Evolutionary conservation across 2,329 filamentous ascomycete species (phyloP), one percentile per base, ranked within the genome.

Genomic region (Fusarium albidum): DNA sequence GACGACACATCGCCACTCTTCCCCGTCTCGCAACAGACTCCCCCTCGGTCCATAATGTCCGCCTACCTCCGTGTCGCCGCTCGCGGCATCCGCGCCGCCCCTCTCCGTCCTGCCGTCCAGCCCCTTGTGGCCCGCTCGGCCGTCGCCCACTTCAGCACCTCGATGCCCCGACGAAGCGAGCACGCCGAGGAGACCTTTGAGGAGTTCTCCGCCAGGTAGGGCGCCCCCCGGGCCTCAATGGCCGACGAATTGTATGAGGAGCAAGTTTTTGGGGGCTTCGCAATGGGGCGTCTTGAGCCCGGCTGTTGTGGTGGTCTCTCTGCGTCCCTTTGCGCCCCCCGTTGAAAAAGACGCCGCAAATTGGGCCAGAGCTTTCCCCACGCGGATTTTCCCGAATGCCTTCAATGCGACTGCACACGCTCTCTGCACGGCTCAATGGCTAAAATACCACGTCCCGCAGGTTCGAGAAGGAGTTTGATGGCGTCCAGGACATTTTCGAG

Each of bases 381-480:
- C 63, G 62, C 65, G 65, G 63, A 63, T 64, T 63, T 52, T 47
- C 57, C 65, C 60, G 59, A 67, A 60, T 62, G 62, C 29, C 61
- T 58, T 65, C 65, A 64, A 64, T 64, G 60, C 56, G 44, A 50
- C 57, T 49, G 58, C 61, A 43, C 54, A 55, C 50, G 55, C 34
- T 44, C 55, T 35, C 43, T 34, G 13, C 34, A 48, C 29, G 41
- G 57, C 33, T 56, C 68, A 70, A 71, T 70, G 61, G 66, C 69
- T 69, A 57, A 71, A 60, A 37, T 37, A 43, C 44, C 46, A 49
- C 45, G 47, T 49, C 42, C 31, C 47, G 72, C 75, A 99, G 95
- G 82, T 99, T 96, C 75, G 95, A 99, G 86, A 97, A 97, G 87
- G 95, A 99, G 82, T 99, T 99, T 74, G 94, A 99, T 62, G 79